Percentiles rank a stretch among this genome's conserved stretches.
phyloP scores from a whole-genome alignment of 2,329 filamentous ascomycete genomes.

The Leptodontidium sp. region DNA sequence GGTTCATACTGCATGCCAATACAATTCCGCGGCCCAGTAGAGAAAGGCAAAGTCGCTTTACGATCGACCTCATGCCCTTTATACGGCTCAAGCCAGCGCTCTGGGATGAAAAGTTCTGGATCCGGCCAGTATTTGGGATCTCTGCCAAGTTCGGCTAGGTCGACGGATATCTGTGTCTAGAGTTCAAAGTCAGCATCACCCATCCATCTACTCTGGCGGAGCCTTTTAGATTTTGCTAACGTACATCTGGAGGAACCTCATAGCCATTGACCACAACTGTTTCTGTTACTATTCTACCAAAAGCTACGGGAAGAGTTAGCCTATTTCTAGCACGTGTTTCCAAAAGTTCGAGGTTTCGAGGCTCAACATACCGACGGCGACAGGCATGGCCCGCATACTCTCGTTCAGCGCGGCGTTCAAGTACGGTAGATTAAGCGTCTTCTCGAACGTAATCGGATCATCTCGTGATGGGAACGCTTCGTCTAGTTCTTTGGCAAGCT shows the following conservation, averaged over 20 bases:
- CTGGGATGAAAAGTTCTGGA: conserved; percentile 35
- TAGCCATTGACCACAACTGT: conserved; percentile 27
- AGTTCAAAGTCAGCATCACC: not conserved
- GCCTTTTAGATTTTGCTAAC: not conserved
- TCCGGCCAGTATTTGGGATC: conserved; percentile 33
- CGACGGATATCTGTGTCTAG: conserved; percentile 26
- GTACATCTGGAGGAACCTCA: conserved; percentile 34
- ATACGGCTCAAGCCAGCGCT: conserved; percentile 36
- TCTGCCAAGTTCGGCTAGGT: conserved; percentile 16
- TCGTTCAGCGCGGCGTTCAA: conserved; percentile 37
- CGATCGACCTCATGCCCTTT: conserved; percentile 31
- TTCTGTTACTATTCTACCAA: conserved; percentile 27
- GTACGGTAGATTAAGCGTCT: conserved; percentile 35
- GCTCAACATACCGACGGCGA: conserved; percentile 22
- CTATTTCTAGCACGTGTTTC: too few species aligned
- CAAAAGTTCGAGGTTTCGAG: not conserved
- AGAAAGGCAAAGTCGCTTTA: conserved; percentile 43
- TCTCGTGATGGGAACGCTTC: conserved; percentile 28
- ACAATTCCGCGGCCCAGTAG: conserved; percentile 44
- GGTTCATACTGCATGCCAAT: conserved; percentile 42
- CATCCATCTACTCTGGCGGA: not conserved
- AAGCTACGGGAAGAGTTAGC: conserved; percentile 11
- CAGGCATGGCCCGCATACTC: conserved; percentile 36
- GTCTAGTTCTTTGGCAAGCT: conserved; percentile 56
- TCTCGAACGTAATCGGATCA: conserved; percentile 30